Percentiles rank a stretch among this genome's conserved stretches.
Conservation (phyloP, 805 yeast genomes). For the Hanseniaspora singularis region DNA sequence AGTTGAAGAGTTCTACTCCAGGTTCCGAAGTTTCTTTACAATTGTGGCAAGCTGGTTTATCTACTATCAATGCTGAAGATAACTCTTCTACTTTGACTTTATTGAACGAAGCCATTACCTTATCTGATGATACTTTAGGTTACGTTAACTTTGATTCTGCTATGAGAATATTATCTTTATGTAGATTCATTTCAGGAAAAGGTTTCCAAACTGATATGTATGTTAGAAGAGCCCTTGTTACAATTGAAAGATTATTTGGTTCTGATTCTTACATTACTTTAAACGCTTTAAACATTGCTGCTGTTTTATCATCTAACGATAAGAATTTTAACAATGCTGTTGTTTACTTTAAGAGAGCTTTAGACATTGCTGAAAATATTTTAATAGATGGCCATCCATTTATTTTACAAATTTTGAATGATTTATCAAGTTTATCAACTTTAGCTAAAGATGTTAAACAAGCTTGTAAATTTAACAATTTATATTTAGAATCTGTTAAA, state of each 20-base stretch:
- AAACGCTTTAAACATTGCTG: conserved; percentile 61
- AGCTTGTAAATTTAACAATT: conserved; percentile 24
- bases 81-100: conserved; percentile 50
- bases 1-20: conserved; percentile 59
- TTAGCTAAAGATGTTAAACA: conserved; percentile 39
- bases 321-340: conserved; percentile 51
- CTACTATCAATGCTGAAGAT: conserved; percentile 22
- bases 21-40: conserved; percentile 62
- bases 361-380: conserved; percentile 46
- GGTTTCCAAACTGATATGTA: conserved; percentile 44
- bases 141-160: conserved; percentile 29
- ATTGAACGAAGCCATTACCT: conserved; percentile 54
- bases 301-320: conserved; percentile 53
- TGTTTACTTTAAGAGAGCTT: conserved; percentile 47
- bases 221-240: conserved; percentile 55
- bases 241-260: conserved; percentile 73
- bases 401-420: conserved; percentile 41
- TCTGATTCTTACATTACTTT: conserved; percentile 67
- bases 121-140: conserved; percentile 78
- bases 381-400: conserved; percentile 54
- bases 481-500: conserved; percentile 44
- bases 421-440: conserved; percentile 43
- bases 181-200: conserved; percentile 31
- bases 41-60: conserved; percentile 53
- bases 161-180: conserved; percentile 35